These are phyloP conservation scores for Starmerella potacharoeniae DNA, from an alignment of 805 yeast species.

Conservation along the genomic window DNA sequence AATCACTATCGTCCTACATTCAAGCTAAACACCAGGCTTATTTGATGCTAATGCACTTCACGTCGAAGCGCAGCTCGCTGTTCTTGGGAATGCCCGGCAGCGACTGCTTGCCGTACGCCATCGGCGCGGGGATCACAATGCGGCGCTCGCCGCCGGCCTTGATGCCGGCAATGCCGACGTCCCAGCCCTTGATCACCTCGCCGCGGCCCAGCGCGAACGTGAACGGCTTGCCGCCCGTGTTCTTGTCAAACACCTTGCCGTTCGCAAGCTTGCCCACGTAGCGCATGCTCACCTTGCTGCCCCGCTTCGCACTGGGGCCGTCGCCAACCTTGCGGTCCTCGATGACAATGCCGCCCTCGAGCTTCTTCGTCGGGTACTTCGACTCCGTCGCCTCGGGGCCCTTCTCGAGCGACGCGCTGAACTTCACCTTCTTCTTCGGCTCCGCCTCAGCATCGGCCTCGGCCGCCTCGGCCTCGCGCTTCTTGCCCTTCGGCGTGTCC, in stretches of 20 bases:
- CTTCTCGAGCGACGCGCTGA: slow-evolving; percentile 83
- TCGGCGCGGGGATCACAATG: slow-evolving; percentile 86
- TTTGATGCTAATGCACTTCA: slow-evolving; percentile 82
- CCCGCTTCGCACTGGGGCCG: slow-evolving; percentile 79
- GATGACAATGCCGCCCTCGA: slow-evolving; percentile 84
- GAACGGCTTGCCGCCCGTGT: slow-evolving; percentile 95
- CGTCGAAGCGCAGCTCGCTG: slow-evolving; percentile 93
- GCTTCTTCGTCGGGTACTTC: slow-evolving; percentile 48
- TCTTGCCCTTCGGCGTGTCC: slow-evolving; percentile 15
- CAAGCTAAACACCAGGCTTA: slow-evolving; percentile 28
- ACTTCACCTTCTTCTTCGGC: slow-evolving; percentile 71
- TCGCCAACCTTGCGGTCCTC: slow-evolving; percentile 88
- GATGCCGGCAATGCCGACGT: slow-evolving; percentile 97
- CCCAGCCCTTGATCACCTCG: slow-evolving; percentile 98
- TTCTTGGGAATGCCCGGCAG: slow-evolving; percentile 97
- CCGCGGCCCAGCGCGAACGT: slow-evolving; percentile 85
- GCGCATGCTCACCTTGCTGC: slow-evolving; percentile 88
- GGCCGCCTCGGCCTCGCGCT: slow-evolving; percentile 24
- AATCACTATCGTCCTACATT: no score
- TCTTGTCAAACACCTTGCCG: slow-evolving; percentile 94
- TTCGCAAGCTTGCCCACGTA: slow-evolving; percentile 95
- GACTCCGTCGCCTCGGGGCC: slow-evolving; percentile 58
- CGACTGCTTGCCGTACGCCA: slow-evolving; percentile 91
- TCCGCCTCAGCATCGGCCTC: slow-evolving; percentile 26
- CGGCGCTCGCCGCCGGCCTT: slow-evolving; percentile 98